A percentile compares a stretch with the other conserved stretches of the same genome.
Conservation (phyloP, 306 rosid genomes). For the Ammopiptanthus mongolicus region DNA sequence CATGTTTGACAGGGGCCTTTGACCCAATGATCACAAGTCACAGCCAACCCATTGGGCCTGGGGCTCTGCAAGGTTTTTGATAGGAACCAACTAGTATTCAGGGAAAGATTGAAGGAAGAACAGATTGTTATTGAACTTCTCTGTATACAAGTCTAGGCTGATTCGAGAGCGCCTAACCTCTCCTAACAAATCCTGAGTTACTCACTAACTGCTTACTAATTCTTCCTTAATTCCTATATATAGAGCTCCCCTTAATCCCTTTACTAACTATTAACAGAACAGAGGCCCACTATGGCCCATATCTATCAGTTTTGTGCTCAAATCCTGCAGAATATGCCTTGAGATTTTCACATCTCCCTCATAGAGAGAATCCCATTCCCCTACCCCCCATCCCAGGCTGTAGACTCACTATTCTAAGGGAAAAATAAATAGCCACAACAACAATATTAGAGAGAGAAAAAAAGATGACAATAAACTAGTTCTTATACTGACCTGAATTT, state of each 20-base stretch:
- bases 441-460: background rate
- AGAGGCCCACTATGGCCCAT: too few relatives aligned
- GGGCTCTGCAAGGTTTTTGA: conserved; percentile 9
- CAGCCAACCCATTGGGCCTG: conserved; percentile 3
- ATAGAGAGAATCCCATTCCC: background rate
- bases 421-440: background rate
- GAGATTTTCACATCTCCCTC: background rate
- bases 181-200: too few relatives aligned
- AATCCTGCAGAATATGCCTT: background rate
- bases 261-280: too few relatives aligned
- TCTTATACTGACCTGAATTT: conserved; percentile 59
- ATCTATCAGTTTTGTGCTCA: too few relatives aligned
- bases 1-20: background rate
- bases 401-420: background rate
- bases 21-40: background rate
- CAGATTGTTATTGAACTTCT: too few relatives aligned
- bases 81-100: too few relatives aligned
- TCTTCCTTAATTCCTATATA: too few relatives aligned
- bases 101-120: too few relatives aligned
- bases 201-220: too few relatives aligned
- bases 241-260: too few relatives aligned
- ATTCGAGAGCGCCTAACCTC: too few relatives aligned
- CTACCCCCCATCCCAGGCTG: background rate
- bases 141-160: too few relatives aligned
- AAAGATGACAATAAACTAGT: conserved; percentile 6